Percentiles rank a stretch among this genome's conserved stretches.
Evolutionary conservation across 345 rosid genomes (phyloP).

Genomic region (Heritiera littoralis): DNA sequence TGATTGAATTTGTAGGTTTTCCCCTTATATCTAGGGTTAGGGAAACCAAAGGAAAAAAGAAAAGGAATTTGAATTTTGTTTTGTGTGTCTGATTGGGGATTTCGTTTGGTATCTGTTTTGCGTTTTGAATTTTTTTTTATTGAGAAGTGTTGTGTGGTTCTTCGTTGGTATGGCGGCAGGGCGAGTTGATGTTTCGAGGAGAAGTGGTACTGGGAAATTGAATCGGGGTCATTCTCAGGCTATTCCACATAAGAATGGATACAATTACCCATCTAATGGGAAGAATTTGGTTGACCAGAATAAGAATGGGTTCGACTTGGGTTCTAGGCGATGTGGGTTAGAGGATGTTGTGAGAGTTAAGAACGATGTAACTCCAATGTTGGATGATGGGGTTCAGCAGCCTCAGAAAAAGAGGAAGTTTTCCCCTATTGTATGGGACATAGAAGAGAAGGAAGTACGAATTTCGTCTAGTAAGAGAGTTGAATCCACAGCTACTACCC

Average conservation of each 20-base stretch:
- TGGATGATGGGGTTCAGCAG: conserved; percentile 32
- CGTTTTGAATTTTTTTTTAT: background rate
- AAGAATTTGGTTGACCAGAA: background rate
- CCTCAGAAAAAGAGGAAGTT: conserved; percentile 67
- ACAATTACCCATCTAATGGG: background rate
- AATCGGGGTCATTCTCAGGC: background rate
- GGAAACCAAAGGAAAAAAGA: background rate
- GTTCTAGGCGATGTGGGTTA: conserved; percentile 24
- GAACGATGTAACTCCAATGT: conserved; percentile 21
- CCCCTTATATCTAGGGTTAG: background rate
- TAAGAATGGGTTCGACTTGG: background rate
- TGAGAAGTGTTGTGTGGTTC: conserved; percentile 20
- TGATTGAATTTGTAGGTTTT: no score
- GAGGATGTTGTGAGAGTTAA: conserved; percentile 22
- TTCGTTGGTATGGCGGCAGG: conserved; percentile 21
- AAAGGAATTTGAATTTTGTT: background rate
- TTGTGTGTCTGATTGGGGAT: background rate
- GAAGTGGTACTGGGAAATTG: conserved; percentile 7
- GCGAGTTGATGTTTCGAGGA: conserved; percentile 12
- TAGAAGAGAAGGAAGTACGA: conserved; percentile 38
- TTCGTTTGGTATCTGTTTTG: background rate
- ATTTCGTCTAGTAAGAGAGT: conserved; percentile 31
- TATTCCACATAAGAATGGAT: background rate
- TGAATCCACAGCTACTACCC: conserved; percentile 20
- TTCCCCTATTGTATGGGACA: conserved; percentile 56